Percentiles rank a stretch among this genome's conserved stretches.
phyloP scores from a whole-genome alignment of 208 protist genomes.

The Acanthamoeba triangularis region DNA sequence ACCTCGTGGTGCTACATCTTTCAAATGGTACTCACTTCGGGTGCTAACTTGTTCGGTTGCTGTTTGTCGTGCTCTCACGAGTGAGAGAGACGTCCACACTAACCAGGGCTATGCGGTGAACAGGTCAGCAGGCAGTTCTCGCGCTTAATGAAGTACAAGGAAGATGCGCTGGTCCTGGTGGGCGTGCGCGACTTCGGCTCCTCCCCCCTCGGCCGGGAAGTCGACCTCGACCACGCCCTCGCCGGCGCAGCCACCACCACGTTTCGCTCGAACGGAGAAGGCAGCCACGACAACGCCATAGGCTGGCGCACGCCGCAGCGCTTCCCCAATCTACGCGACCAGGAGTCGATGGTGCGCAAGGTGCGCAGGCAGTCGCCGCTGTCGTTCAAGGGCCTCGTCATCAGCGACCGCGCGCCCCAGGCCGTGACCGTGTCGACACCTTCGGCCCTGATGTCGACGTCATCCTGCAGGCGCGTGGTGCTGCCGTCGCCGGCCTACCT shows the following conservation, averaged over 20 bases:
- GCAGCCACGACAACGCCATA: not conserved
- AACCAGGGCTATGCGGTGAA: not conserved
- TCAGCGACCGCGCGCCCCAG: not conserved
- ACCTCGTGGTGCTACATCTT: slow-evolving; percentile 62
- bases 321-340: not conserved
- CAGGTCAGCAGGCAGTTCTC: slow-evolving; percentile 15
- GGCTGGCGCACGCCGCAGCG: not conserved
- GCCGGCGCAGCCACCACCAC: not conserved
- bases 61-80: too few species aligned
- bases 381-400: slow-evolving; percentile 59
- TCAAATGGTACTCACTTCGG: not conserved
- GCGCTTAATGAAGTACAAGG: slow-evolving; percentile 13
- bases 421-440: too few species aligned
- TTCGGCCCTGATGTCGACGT: not conserved
- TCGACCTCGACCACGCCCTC: not conserved
- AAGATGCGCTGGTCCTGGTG: slow-evolving; percentile 39
- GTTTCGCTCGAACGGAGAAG: not conserved
- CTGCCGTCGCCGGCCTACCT: not conserved
- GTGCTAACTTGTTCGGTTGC: too few species aligned
- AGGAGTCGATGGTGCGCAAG: not conserved
- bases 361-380: slow-evolving; percentile 39
- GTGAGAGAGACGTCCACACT: too few species aligned
- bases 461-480: not conserved
- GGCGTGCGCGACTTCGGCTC: not conserved
- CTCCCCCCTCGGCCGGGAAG: not conserved